phyloP scores from a whole-genome alignment of 306 rosid genomes.

The Malus sieversii region DNA sequence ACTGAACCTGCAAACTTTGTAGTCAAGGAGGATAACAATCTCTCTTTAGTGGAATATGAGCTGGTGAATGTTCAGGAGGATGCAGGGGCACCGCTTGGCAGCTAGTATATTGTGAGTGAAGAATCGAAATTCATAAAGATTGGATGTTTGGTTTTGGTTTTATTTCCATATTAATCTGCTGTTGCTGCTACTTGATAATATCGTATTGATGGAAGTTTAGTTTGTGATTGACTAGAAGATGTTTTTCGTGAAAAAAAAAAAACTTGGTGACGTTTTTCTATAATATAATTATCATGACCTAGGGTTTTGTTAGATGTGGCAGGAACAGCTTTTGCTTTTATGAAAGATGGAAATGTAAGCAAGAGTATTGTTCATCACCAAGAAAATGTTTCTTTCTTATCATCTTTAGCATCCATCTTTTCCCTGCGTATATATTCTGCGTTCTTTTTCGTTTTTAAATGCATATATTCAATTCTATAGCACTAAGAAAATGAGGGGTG shows the following conservation, averaged over 20 bases:
- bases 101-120: slow-evolving; percentile 14
- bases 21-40: slow-evolving; percentile 59
- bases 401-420: neutral
- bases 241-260: neutral
- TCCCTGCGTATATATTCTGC: neutral
- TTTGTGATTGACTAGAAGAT: slow-evolving; percentile 15
- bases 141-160: slow-evolving; percentile 13
- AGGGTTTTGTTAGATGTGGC: slow-evolving; percentile 19
- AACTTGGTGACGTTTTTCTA: slow-evolving; percentile 1
- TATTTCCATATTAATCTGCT: slow-evolving; percentile 17
- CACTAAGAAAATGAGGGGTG: neutral
- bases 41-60: slow-evolving; percentile 51
- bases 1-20: slow-evolving; percentile 43
- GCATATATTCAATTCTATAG: neutral
- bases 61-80: slow-evolving; percentile 45
- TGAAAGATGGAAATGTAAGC: slow-evolving; percentile 13
- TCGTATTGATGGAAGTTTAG: slow-evolving; percentile 11
- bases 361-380: neutral
- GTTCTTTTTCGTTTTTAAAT: neutral
- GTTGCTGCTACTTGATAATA: slow-evolving; percentile 10
- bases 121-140: slow-evolving; percentile 9
- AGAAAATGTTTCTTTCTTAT: neutral
- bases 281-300: neutral
- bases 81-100: slow-evolving; percentile 9
- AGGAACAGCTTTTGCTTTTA: neutral